Conservation (phyloP, 1,284 basidiomycete species). For the Chiua sp. region DNA sequence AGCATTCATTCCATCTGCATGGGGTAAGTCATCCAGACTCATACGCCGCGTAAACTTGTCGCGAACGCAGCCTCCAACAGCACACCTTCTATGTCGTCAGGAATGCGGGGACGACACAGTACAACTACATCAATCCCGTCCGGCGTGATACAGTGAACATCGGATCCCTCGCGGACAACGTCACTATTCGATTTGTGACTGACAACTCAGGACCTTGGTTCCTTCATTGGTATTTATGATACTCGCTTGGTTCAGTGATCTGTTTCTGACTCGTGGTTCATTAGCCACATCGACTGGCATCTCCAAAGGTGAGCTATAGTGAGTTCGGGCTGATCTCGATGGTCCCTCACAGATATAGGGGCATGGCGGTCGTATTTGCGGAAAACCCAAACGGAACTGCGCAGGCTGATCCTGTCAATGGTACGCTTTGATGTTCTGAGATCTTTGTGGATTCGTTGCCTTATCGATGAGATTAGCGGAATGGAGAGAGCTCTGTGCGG, state of each 20-base stretch:
- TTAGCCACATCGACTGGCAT: slow-evolving; percentile 43
- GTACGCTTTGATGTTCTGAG: slow-evolving; percentile 3
- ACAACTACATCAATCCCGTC: slow-evolving; percentile 49
- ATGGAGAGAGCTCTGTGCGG: slow-evolving; percentile 23
- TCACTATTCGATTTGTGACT: slow-evolving; percentile 47
- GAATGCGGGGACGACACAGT: slow-evolving; percentile 38
- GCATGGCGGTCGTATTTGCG: slow-evolving; percentile 46
- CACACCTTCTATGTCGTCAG: slow-evolving; percentile 49
- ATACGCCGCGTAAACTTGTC: background rate
- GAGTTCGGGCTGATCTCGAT: background rate
- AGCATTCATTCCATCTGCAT: slow-evolving; percentile 52
- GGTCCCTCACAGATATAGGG: slow-evolving; percentile 26
- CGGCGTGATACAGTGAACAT: slow-evolving; percentile 42
- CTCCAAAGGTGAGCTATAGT: slow-evolving; percentile 21
- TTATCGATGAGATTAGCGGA: slow-evolving; percentile 8
- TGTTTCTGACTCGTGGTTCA: slow-evolving; percentile 7
- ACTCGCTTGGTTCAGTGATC: background rate
- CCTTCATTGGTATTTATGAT: slow-evolving; percentile 36
- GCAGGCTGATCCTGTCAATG: slow-evolving; percentile 18
- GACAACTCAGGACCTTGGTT: slow-evolving; percentile 43
- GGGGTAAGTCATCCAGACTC: slow-evolving; percentile 43
- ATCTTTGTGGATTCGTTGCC: background rate
- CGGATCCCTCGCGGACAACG: slow-evolving; percentile 40
- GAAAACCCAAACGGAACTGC: slow-evolving; percentile 37
- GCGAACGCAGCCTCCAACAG: slow-evolving; percentile 24